Evolutionary conservation across 2,329 filamentous ascomycete species (phyloP).

Genomic region (Penicillium sp.): DNA sequence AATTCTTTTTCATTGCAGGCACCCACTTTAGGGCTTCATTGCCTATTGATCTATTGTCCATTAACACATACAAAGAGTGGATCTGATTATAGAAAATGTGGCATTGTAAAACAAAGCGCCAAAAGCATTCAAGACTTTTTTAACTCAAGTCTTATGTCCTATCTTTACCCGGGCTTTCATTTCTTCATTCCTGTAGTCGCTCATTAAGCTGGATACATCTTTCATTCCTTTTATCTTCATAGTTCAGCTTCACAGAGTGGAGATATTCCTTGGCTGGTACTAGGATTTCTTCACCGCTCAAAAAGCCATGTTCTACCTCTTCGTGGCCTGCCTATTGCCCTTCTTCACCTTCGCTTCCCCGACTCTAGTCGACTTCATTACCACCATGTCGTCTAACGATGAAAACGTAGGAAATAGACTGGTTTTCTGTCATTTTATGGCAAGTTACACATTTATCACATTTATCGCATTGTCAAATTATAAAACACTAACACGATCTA

Average conservation of each 20-base stretch:
- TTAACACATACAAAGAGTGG: not conserved
- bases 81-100: not conserved
- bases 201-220: not conserved
- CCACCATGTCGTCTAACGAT: not conserved
- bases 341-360: conserved; percentile 15
- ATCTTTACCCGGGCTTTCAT: not conserved
- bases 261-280: conserved; percentile 4
- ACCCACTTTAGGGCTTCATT: not conserved
- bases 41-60: not conserved
- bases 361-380: not conserved
- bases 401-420: conserved; percentile 18
- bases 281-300: conserved; percentile 1
- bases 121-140: not conserved
- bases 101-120: not conserved
- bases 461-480: too few species aligned
- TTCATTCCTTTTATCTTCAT: not conserved
- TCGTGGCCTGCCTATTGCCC: conserved; percentile 9
- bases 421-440: conserved; percentile 42
- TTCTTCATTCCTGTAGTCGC: not conserved
- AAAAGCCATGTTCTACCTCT: conserved; percentile 6
- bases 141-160: not conserved
- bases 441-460: conserved; percentile 10
- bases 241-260: not conserved
- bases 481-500: conserved; percentile 12
- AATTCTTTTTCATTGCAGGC: not conserved